Evolutionary conservation across 176 grass and related monocot genomes (phyloP).

Genomic region (Elymus sibiricus): DNA sequence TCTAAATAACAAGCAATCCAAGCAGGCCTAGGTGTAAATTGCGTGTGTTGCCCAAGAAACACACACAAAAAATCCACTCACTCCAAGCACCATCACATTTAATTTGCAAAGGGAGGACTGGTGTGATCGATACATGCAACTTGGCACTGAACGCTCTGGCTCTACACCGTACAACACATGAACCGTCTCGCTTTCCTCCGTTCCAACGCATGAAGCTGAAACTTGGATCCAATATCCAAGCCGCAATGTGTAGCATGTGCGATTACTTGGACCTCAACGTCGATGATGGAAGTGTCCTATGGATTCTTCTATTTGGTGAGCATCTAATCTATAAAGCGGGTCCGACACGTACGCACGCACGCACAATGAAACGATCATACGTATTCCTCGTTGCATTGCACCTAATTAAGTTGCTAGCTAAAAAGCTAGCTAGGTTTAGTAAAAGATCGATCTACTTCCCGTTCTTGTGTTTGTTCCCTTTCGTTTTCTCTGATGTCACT

Average conservation of each 20-base stretch:
- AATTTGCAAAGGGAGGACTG: neutral
- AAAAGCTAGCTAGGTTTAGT: neutral
- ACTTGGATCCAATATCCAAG: neutral
- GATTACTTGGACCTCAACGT: neutral
- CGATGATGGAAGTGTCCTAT: neutral
- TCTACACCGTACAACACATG: neutral
- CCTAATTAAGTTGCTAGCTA: neutral
- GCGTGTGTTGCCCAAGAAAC: no score
- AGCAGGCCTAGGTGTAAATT: no score
- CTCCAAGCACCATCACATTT: neutral
- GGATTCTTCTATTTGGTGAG: neutral
- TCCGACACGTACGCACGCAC: neutral
- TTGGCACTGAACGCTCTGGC: neutral
- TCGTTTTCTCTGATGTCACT: constrained; percentile 1
- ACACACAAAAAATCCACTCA: neutral
- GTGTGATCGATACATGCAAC: neutral
- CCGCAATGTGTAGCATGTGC: neutral
- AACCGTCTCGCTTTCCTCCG: neutral
- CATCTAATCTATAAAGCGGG: neutral
- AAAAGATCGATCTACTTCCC: neutral
- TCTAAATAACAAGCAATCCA: no score
- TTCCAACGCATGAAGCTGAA: neutral
- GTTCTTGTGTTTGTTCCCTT: neutral
- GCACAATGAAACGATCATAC: no score
- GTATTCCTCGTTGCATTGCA: neutral